A percentile compares a stretch with the other conserved stretches of the same genome.
Evolutionary conservation across 805 yeast genomes (phyloP).

Genomic region (Candida succiphila): DNA sequence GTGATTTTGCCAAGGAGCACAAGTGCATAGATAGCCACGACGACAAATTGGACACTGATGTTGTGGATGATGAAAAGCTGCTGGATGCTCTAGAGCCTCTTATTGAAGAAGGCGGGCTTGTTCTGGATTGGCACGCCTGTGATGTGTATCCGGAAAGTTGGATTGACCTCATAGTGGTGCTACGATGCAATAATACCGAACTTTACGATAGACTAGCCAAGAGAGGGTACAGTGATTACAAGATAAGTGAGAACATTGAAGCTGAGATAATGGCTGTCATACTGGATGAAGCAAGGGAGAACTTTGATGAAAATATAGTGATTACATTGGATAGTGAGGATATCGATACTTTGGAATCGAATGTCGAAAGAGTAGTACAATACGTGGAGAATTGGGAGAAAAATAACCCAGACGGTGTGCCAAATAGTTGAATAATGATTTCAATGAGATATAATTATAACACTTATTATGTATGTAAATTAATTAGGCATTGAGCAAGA

Average conservation of each 20-base stretch:
- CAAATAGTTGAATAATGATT: too few relatives aligned
- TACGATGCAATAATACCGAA: slow-evolving; percentile 63
- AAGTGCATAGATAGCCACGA: slow-evolving; percentile 79
- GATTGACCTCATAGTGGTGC: slow-evolving; percentile 85
- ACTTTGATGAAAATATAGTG: slow-evolving; percentile 71
- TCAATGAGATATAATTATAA: slow-evolving; percentile 15
- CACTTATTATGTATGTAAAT: too few relatives aligned
- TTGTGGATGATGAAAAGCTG: slow-evolving; percentile 88
- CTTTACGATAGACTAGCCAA: slow-evolving; percentile 67
- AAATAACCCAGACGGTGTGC: slow-evolving; percentile 54
- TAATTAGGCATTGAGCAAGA: slow-evolving; percentile 20
- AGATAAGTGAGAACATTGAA: slow-evolving; percentile 86
- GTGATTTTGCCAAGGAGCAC: slow-evolving; percentile 72
- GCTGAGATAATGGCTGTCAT: slow-evolving; percentile 96
- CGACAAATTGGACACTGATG: slow-evolving; percentile 71
- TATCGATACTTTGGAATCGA: slow-evolving; percentile 72
- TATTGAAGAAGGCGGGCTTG: slow-evolving; percentile 74
- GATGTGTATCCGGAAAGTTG: slow-evolving; percentile 90
- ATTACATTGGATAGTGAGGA: slow-evolving; percentile 68
- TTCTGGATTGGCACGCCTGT: slow-evolving; percentile 96
- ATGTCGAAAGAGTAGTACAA: slow-evolving; percentile 59
- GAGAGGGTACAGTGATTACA: slow-evolving; percentile 71
- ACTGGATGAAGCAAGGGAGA: slow-evolving; percentile 75
- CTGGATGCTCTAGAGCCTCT: slow-evolving; percentile 74
- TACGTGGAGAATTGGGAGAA: slow-evolving; percentile 75